Conservation (phyloP, 371 early-diverging fungal genomes). For the Smittium culicis region DNA sequence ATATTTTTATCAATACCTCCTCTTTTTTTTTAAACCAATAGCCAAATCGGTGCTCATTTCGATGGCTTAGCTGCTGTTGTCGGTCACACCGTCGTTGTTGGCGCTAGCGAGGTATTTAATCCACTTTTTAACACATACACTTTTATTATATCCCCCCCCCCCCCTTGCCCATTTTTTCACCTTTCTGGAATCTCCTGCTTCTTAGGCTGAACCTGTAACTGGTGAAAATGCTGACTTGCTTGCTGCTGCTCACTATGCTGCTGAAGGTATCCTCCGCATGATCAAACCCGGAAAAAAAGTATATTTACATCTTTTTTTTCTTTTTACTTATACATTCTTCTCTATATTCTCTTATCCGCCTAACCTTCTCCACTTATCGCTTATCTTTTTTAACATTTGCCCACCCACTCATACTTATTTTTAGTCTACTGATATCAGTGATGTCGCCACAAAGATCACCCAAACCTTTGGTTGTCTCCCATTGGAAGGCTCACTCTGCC, state of each 20-base stretch:
- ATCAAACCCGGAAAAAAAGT: constrained; percentile 68
- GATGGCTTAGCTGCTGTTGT: constrained; percentile 82
- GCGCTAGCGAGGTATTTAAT: constrained; percentile 23
- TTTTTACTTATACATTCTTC: constrained; percentile 12
- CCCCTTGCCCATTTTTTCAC: background rate
- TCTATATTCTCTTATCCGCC: constrained; percentile 18
- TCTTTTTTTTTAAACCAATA: constrained; percentile 21
- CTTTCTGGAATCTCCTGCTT: background rate
- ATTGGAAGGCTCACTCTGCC: constrained; percentile 71
- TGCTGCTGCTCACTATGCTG: constrained; percentile 66
- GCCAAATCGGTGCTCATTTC: constrained; percentile 80
- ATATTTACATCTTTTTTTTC: background rate
- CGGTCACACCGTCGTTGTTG: constrained; percentile 72
- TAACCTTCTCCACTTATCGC: too few species aligned
- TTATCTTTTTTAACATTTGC: too few species aligned
- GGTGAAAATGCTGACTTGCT: constrained; percentile 82
- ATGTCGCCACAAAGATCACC: constrained; percentile 59
- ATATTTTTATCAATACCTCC: constrained; percentile 17
- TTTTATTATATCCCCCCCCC: background rate
- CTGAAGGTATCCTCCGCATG: constrained; percentile 62
- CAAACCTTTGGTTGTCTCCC: constrained; percentile 71
- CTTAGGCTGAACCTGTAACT: constrained; percentile 43
- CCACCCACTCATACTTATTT: too few species aligned
- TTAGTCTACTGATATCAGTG: constrained; percentile 49
- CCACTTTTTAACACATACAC: background rate